A percentile compares a stretch with the other conserved stretches of the same genome.
Conservation (phyloP, 176 grass and related monocot species). For the Pontederia crassipes region DNA sequence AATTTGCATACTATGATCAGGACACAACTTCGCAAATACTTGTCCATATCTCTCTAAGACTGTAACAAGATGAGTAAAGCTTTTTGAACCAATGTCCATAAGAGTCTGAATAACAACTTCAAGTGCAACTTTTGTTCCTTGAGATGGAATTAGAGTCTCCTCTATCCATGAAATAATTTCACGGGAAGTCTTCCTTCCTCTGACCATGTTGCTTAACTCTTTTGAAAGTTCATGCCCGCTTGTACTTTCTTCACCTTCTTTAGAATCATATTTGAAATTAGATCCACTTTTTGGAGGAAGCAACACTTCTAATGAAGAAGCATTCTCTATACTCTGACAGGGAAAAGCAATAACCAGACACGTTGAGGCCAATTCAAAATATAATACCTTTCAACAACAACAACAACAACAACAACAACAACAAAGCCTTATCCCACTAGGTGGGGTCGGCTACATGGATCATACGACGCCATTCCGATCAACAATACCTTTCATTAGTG, state of each 20-base stretch:
- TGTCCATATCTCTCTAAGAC: slow-evolving; percentile 88
- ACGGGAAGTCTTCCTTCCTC: slow-evolving; percentile 49
- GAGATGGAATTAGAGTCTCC: slow-evolving; percentile 59
- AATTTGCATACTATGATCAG: slow-evolving; percentile 70
- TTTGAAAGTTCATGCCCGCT: slow-evolving; percentile 49
- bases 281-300: slow-evolving; percentile 84
- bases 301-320: slow-evolving; percentile 63
- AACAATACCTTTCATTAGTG: too few species aligned
- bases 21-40: slow-evolving; percentile 67
- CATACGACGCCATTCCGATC: too few species aligned
- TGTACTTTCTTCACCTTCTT: slow-evolving; percentile 40
- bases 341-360: not conserved
- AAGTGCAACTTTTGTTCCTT: slow-evolving; percentile 65
- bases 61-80: slow-evolving; percentile 97
- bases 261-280: slow-evolving; percentile 58
- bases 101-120: slow-evolving; percentile 82
- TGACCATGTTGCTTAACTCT: slow-evolving; percentile 68
- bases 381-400: too few species aligned
- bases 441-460: too few species aligned
- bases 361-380: too few species aligned
- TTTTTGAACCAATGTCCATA: slow-evolving; percentile 96
- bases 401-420: too few species aligned
- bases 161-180: slow-evolving; percentile 83
- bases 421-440: too few species aligned
- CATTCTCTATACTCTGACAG: slow-evolving; percentile 84